Evolutionary conservation across 2,329 filamentous ascomycete genomes (phyloP).

Genomic region (Myriosclerotinia curreyana): DNA sequence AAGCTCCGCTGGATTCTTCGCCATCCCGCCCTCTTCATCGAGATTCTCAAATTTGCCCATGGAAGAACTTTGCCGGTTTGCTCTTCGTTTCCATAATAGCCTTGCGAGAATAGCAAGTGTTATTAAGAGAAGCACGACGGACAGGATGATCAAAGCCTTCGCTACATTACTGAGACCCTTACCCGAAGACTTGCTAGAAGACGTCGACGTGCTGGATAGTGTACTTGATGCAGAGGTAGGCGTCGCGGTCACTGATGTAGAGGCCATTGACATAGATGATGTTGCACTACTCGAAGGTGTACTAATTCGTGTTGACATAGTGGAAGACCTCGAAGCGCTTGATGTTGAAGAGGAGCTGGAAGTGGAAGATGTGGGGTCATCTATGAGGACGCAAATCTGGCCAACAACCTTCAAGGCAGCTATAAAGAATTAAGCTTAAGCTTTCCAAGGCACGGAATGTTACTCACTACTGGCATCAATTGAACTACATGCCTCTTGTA

Average conservation of each 20-base stretch:
- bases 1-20: conserved; percentile 5
- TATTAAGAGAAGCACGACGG: conserved; percentile 4
- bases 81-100: conserved; percentile 7
- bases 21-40: background rate
- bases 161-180: conserved; percentile 7
- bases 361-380: conserved; percentile 14
- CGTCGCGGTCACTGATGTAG: conserved; percentile 2
- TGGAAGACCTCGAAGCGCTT: conserved; percentile 10
- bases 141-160: conserved; percentile 14
- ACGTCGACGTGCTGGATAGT: background rate
- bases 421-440: conserved; percentile 8
- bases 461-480: conserved; percentile 18
- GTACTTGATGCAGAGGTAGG: background rate
- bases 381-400: conserved; percentile 19
- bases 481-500: conserved; percentile 19
- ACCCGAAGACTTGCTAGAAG: background rate
- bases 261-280: background rate
- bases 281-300: background rate
- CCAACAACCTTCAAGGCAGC: conserved; percentile 21
- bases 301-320: conserved; percentile 10
- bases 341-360: conserved; percentile 15
- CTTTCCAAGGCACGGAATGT: background rate
- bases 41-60: conserved; percentile 17
- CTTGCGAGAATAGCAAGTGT: conserved; percentile 6
- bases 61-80: background rate